Evolutionary conservation across 108 stramenopile genomes (phyloP), one percentile per base, ranked within the genome.

Genomic region (Mediolabrus comicus): DNA sequence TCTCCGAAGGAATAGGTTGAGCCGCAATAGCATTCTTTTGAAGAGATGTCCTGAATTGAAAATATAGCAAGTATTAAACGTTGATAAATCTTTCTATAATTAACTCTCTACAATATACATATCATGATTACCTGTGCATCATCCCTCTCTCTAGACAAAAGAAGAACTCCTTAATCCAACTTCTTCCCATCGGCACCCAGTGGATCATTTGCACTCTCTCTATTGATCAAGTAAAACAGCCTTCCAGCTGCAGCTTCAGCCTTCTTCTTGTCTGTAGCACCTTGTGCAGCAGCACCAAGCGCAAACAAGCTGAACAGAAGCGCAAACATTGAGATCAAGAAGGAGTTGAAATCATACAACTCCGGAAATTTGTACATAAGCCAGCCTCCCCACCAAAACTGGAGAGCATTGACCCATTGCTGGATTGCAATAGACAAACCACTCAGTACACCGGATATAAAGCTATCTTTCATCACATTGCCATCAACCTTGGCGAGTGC

Each of bases 341-440:
- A 90, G 33, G 86, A 82, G 9, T 80, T 71, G 68, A 92, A 87
- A 4, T 36, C 41, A 58, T 83, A 91, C 0, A 10, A 36, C 12
- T 79, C 84, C 13, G 84, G 75, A 54, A 82, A 85, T 6, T 66
- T 85, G 63, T 64, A 74, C 11, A 95, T 36, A 14, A 95, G 62
- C 73, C 75, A 88, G 13, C 84, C 88, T 26, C 94, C 94, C 64
- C 71, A 91, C 84, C 83, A 95, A 22, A 94, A 80, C 49, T 90
- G 84, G 12, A 94, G 41, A 11, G 74, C 70, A 28, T 71, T 77
- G 14, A 63, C 70, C 75, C 75, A 77, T 33, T 71, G 69, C 17
- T 77, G 75, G 13, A 77, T 71, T 9, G 29, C 58, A 35, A 75
- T 69, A 4, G 67, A 69, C 35, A 75, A 53, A 8, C 74, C 74